Evolutionary conservation across 1,284 basidiomycete genomes (phyloP).

Genomic region (Moesziomyces sp.): DNA sequence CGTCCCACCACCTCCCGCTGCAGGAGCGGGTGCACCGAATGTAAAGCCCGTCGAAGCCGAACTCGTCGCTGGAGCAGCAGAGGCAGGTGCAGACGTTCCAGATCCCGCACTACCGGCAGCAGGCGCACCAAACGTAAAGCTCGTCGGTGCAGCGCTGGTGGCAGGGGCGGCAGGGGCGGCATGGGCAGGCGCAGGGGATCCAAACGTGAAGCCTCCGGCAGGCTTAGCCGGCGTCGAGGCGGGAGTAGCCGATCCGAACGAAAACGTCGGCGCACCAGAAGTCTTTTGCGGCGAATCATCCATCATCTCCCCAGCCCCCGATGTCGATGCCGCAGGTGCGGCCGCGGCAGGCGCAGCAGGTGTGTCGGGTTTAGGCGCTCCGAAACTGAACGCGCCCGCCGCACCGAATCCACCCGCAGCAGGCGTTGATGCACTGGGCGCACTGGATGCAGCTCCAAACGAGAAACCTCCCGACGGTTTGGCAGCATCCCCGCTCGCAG

Average conservation of each 20-base stretch:
- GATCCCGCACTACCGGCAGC: not conserved
- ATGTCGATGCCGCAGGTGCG: not conserved
- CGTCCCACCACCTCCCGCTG: slow-evolving; percentile 4
- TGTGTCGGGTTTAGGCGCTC: slow-evolving; percentile 5
- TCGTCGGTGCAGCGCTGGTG: not conserved
- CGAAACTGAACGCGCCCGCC: slow-evolving; percentile 23
- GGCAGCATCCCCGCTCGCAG: not conserved
- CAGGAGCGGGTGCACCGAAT: slow-evolving; percentile 18
- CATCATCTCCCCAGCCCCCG: slow-evolving; percentile 40
- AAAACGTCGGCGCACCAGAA: slow-evolving; percentile 2
- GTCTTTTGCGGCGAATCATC: slow-evolving; percentile 37
- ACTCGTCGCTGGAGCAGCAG: slow-evolving; percentile 7
- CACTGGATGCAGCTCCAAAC: slow-evolving; percentile 2
- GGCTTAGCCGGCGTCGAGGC: slow-evolving; percentile 11
- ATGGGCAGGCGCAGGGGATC: slow-evolving; percentile 4
- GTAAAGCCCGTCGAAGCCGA: slow-evolving; percentile 18
- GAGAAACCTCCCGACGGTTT: slow-evolving; percentile 16
- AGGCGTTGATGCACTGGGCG: not conserved
- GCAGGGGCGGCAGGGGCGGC: slow-evolving; percentile 1
- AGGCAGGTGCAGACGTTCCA: not conserved
- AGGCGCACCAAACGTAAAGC: slow-evolving; percentile 36
- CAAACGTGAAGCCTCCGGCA: slow-evolving; percentile 26
- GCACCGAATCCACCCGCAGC: slow-evolving; percentile 9
- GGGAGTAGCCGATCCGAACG: slow-evolving; percentile 3
- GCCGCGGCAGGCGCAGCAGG: not conserved